phyloP scores from a whole-genome alignment of 2,329 filamentous ascomycete genomes.

The Fusarium humuli region DNA sequence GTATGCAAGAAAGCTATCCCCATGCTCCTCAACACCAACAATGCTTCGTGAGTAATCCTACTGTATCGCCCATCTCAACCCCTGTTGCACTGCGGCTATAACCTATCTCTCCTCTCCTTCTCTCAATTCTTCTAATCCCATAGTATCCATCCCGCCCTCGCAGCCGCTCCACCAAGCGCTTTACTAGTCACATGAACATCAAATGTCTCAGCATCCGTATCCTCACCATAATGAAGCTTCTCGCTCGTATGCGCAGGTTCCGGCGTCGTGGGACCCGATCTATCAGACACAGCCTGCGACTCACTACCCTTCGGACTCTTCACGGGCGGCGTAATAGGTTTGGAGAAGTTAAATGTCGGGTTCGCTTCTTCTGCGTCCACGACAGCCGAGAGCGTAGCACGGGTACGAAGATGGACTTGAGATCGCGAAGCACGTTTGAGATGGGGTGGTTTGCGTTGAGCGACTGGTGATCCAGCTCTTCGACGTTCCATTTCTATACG shows the following conservation, averaged over 20 bases:
- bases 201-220: constrained; percentile 49
- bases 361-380: constrained; percentile 31
- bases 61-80: not conserved
- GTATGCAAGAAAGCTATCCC: constrained; percentile 1
- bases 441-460: constrained; percentile 56
- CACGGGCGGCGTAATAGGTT: constrained; percentile 47
- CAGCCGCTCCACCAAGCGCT: constrained; percentile 13
- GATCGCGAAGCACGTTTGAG: constrained; percentile 58
- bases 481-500: constrained; percentile 56
- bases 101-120: not conserved
- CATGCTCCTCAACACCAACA: constrained; percentile 14
- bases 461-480: constrained; percentile 42
- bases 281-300: not conserved
- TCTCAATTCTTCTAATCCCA: constrained; percentile 32
- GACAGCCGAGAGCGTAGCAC: constrained; percentile 32
- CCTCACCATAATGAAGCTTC: constrained; percentile 50
- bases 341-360: constrained; percentile 54
- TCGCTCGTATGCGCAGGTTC: constrained; percentile 50
- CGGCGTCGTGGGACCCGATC: constrained; percentile 20
- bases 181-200: constrained; percentile 33
- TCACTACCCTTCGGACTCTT: not conserved
- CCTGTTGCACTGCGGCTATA: not conserved
- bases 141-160: constrained; percentile 40
- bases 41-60: not conserved
- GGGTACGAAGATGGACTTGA: constrained; percentile 50